These are phyloP conservation scores for Danielia oregonensis DNA, from an alignment of 805 yeast species.

Conservation along the genomic window DNA sequence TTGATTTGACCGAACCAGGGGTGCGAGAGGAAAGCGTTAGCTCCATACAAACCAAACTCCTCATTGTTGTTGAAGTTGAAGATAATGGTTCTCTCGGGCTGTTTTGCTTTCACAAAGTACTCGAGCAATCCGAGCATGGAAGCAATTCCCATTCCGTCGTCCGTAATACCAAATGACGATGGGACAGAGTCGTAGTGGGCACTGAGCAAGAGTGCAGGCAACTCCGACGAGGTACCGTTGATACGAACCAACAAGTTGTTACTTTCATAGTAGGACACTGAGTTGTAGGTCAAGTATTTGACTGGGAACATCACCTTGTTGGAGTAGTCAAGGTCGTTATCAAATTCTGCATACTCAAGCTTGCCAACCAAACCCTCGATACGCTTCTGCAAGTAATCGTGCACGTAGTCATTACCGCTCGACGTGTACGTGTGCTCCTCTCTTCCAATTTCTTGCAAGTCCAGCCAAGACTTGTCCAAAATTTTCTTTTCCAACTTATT, in stretches of 20 bases:
- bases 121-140: slow-evolving; percentile 69
- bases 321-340: slow-evolving; percentile 39
- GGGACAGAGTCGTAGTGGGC: slow-evolving; percentile 93
- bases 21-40: slow-evolving; percentile 66
- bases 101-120: slow-evolving; percentile 37
- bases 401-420: slow-evolving; percentile 70
- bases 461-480: slow-evolving; percentile 57
- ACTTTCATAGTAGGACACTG: slow-evolving; percentile 75
- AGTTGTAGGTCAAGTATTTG: slow-evolving; percentile 44
- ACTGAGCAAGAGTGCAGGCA: slow-evolving; percentile 70
- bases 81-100: slow-evolving; percentile 68
- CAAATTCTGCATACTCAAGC: slow-evolving; percentile 34
- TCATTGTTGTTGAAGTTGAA: slow-evolving; percentile 89
- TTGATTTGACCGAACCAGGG: slow-evolving; percentile 62
- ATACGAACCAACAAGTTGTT: slow-evolving; percentile 76
- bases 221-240: slow-evolving; percentile 53
- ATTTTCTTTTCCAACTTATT: slow-evolving; percentile 34
- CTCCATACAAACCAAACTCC: slow-evolving; percentile 85
- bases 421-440: slow-evolving; percentile 78
- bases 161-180: slow-evolving; percentile 82
- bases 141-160: slow-evolving; percentile 88
- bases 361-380: slow-evolving; percentile 29
- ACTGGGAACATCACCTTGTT: slow-evolving; percentile 50
- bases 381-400: slow-evolving; percentile 52
- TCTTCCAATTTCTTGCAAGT: slow-evolving; percentile 64